Conservation (phyloP, 106 monocot species). For the Apostasia shenzhenica region DNA sequence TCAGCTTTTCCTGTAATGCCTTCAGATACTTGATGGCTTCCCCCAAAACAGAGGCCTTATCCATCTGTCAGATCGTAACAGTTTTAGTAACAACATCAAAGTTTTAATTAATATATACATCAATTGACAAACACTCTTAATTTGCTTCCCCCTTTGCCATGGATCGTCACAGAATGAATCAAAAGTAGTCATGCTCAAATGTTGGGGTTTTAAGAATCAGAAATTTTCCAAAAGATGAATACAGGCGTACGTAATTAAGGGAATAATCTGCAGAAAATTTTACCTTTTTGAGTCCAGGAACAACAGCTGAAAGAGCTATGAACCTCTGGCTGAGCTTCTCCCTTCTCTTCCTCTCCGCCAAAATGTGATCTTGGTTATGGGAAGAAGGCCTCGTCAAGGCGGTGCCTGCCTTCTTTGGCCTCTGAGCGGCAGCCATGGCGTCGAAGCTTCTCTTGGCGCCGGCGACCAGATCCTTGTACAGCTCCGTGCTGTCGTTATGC, state of each 20-base stretch:
- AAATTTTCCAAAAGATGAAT: too few relatives aligned
- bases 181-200: too few relatives aligned
- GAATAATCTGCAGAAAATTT: too few relatives aligned
- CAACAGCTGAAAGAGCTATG: conserved; percentile 60
- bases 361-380: conserved; percentile 58
- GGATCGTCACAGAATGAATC: too few relatives aligned
- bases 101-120: background rate
- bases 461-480: conserved; percentile 12
- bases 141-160: too few relatives aligned
- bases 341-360: conserved; percentile 79
- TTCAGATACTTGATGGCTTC: conserved; percentile 8
- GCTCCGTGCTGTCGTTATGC: background rate
- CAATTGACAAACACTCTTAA: too few relatives aligned
- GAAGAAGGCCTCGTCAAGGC: conserved; percentile 8
- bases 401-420: background rate
- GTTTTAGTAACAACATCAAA: background rate
- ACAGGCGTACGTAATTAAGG: too few relatives aligned
- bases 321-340: conserved; percentile 84
- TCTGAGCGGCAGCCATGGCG: background rate
- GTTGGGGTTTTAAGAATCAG: too few relatives aligned
- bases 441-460: conserved; percentile 20
- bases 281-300: conserved; percentile 85
- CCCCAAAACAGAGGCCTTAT: conserved; percentile 5
- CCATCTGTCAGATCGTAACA: conserved; percentile 1
- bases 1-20: conserved; percentile 6